These are phyloP conservation scores for Chytriomyces hyalinus DNA, from an alignment of 192 early-diverging fungal species.

Conservation along the genomic window DNA sequence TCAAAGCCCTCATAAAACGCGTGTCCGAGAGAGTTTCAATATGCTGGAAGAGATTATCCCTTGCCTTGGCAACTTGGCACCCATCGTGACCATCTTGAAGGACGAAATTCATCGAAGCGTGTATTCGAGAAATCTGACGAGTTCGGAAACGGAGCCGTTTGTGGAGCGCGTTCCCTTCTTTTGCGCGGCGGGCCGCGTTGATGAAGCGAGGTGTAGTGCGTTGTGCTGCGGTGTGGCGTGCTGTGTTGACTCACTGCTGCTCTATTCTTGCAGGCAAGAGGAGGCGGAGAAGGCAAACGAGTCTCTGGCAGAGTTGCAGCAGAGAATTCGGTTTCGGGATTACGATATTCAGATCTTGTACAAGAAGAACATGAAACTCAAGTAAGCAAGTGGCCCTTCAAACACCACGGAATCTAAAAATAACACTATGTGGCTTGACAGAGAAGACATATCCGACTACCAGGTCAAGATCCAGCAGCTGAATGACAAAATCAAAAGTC, in stretches of 20 bases:
- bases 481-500: constrained; percentile 25
- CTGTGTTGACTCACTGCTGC: neutral
- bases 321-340: constrained; percentile 57
- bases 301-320: constrained; percentile 39
- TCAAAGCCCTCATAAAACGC: constrained; percentile 29
- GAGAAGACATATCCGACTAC: constrained; percentile 45
- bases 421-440: neutral
- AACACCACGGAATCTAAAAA: neutral
- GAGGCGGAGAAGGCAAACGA: constrained; percentile 41
- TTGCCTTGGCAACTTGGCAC: constrained; percentile 31
- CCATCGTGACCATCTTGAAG: constrained; percentile 36
- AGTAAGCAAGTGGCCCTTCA: constrained; percentile 31
- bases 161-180: constrained; percentile 53
- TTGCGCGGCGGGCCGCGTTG: constrained; percentile 32
- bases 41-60: constrained; percentile 46
- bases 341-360: constrained; percentile 56
- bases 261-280: constrained; percentile 23
- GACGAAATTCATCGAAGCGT: constrained; percentile 48
- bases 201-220: constrained; percentile 27
- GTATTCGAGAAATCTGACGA: constrained; percentile 48
- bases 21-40: constrained; percentile 38
- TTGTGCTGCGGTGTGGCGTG: neutral
- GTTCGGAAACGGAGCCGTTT: constrained; percentile 33
- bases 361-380: constrained; percentile 52
- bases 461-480: constrained; percentile 31